Conservation (phyloP, 1,139 yeast species). For the Protomyces gravidus region DNA sequence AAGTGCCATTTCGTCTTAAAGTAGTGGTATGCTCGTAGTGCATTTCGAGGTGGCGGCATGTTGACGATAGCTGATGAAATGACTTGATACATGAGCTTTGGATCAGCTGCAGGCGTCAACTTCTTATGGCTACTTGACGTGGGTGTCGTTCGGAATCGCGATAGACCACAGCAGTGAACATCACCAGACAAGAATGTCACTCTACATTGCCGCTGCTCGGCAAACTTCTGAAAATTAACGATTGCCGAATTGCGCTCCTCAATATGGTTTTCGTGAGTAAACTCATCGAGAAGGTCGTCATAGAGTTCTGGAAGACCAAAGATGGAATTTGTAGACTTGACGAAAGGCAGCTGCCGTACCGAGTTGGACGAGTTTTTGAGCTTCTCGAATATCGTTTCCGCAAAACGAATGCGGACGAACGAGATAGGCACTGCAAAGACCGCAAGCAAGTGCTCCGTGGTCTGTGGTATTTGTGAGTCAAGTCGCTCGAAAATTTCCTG, state of each 20-base stretch:
- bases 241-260: constrained; percentile 65
- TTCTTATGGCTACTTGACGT: neutral
- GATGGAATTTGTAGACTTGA: constrained; percentile 53
- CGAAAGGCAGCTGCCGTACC: constrained; percentile 50
- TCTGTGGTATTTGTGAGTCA: constrained; percentile 32
- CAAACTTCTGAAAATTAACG: constrained; percentile 56
- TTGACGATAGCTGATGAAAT: constrained; percentile 86
- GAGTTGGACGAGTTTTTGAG: constrained; percentile 33
- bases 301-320: constrained; percentile 85
- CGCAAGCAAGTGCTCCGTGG: constrained; percentile 25
- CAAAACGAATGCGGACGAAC: constrained; percentile 20
- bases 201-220: constrained; percentile 61
- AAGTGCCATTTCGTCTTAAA: constrained; percentile 22
- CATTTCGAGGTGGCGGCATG: constrained; percentile 85
- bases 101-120: constrained; percentile 36
- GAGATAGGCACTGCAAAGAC: constrained; percentile 27
- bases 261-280: constrained; percentile 88
- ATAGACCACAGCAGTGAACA: constrained; percentile 82
- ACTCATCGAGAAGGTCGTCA: constrained; percentile 91
- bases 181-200: constrained; percentile 86
- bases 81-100: constrained; percentile 69
- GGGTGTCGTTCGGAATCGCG: constrained; percentile 58
- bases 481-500: constrained; percentile 57
- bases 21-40: constrained; percentile 50
- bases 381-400: constrained; percentile 10